phyloP scores from a whole-genome alignment of 2,329 filamentous ascomycete genomes.

The Aaosphaeria arxii region DNA sequence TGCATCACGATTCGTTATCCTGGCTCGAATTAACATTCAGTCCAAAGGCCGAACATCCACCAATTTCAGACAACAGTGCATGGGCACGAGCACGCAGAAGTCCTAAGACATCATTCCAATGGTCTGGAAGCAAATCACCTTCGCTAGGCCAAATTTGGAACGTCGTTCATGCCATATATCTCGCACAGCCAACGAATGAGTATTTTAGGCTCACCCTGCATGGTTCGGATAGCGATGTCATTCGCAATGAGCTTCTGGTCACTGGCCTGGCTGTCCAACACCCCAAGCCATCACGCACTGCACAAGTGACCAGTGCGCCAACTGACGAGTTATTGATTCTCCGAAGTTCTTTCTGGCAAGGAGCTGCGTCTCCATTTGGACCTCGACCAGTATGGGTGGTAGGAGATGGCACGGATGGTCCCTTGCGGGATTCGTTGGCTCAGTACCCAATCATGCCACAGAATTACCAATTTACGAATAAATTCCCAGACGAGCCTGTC shows the following conservation, averaged over 20 bases:
- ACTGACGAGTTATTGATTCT: slow-evolving; percentile 47
- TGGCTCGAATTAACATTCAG: slow-evolving; percentile 19
- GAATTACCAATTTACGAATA: slow-evolving; percentile 46
- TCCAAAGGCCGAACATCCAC: slow-evolving; percentile 18
- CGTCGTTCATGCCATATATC: slow-evolving; percentile 45
- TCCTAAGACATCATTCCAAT: slow-evolving; percentile 42
- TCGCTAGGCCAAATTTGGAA: slow-evolving; percentile 49
- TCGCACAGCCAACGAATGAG: slow-evolving; percentile 44
- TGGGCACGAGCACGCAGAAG: slow-evolving; percentile 47
- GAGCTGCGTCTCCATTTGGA: slow-evolving; percentile 42
- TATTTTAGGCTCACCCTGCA: slow-evolving; percentile 43
- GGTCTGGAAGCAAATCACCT: slow-evolving; percentile 37
- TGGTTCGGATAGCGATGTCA: slow-evolving; percentile 33
- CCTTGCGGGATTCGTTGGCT: slow-evolving; percentile 26
- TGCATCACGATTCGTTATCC: no score
- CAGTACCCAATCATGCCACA: slow-evolving; percentile 43
- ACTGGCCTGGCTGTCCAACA: slow-evolving; percentile 45
- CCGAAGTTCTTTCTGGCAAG: slow-evolving; percentile 48
- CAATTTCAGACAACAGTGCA: slow-evolving; percentile 33
- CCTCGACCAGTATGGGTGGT: slow-evolving; percentile 39
- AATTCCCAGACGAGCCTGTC: slow-evolving; percentile 46
- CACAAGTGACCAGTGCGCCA: slow-evolving; percentile 20
- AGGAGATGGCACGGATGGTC: background rate
- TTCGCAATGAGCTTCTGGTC: slow-evolving; percentile 41
- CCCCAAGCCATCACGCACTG: slow-evolving; percentile 29